phyloP scores from a whole-genome alignment of 2,329 filamentous ascomycete genomes.

The Fusarium torreyae region DNA sequence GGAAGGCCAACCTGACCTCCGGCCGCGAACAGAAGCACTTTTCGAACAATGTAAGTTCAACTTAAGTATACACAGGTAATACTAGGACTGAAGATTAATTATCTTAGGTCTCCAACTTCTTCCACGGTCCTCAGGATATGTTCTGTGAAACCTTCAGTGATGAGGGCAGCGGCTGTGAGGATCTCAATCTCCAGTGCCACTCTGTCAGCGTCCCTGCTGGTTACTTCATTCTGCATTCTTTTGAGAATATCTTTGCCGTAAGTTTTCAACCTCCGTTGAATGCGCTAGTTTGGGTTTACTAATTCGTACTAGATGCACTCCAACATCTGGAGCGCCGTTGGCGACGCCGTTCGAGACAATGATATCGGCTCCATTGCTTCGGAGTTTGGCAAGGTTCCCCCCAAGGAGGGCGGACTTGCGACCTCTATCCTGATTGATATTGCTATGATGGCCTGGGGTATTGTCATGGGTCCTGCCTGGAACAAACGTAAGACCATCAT shows the following conservation, averaged over 20 bases:
- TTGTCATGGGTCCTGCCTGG: slow-evolving; percentile 33
- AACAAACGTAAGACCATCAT: slow-evolving; percentile 17
- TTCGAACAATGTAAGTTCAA: slow-evolving; percentile 17
- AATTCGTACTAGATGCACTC: slow-evolving; percentile 14
- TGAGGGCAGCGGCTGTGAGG: slow-evolving; percentile 20
- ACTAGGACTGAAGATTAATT: no score
- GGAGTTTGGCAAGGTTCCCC: slow-evolving; percentile 30
- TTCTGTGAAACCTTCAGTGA: slow-evolving; percentile 31
- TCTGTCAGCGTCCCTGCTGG: slow-evolving; percentile 22
- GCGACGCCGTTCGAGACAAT: slow-evolving; percentile 27
- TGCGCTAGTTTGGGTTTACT: rapidly evolving
- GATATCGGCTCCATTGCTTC: slow-evolving; percentile 25
- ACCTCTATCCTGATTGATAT: slow-evolving; percentile 26
- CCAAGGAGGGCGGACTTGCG: slow-evolving; percentile 14
- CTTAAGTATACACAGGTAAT: no score
- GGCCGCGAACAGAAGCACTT: slow-evolving; percentile 24
- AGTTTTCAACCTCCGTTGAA: background rate
- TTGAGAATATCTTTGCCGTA: slow-evolving; percentile 23
- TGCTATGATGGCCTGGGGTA: slow-evolving; percentile 26
- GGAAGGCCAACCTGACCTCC: slow-evolving; percentile 19
- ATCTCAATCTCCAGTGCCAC: slow-evolving; percentile 22
- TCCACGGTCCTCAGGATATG: slow-evolving; percentile 34
- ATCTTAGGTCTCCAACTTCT: slow-evolving; percentile 26
- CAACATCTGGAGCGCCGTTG: slow-evolving; percentile 34
- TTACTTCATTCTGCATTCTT: slow-evolving; percentile 28